Evolutionary conservation across 352 stramenopile species (phyloP), one percentile per base, ranked within the genome.

Genomic region (Pythium phragmiticola): DNA sequence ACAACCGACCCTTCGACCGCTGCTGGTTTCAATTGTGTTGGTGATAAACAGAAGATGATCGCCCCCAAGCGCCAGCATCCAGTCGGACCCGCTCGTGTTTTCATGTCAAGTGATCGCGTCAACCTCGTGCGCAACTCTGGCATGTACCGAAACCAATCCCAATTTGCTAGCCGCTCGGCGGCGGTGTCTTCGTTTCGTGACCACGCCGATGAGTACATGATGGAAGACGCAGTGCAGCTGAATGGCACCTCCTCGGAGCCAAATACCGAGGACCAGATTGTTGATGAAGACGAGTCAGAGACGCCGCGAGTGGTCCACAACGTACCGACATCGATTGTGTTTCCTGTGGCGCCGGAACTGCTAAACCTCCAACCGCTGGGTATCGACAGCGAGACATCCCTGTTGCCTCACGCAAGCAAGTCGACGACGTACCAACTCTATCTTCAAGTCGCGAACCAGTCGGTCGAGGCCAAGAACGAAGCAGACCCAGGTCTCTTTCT

Each of bases 341-440:
- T 65, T 52, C 41, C 60, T 9, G 42, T 72, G 2, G 9, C 57
- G 13, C 21, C 51, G 11, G 47, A 60, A 4, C 42, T 64, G 6
- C 41, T 63, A 9, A 37, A 45, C 4, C 13, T 72, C 7, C 65
- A 78, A 59, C 73, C 76, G 2, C 48, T 81, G 9, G 76, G 76
- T 23, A 73, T 84, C 52, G 72, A 78, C 60, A 65, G 23, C 28
- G 60, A 75, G 3, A 69, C 64, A 28, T 69, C 67, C 23, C 47
- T 43, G 34, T 42, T 84, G 7, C 58, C 74, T 3, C 48, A 54
- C 8, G 59, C 52, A 23, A 72, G 73, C 47, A 88, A 83, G 49
- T 92, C 83, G 7, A 76, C 69, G 34, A 89, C 83, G 23, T 92
- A 90, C 45, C 78, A 88, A 45, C 75, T 92, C 60, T 89, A 89